phyloP scores from a whole-genome alignment of 306 rosid genomes.

The Cercis canadensis region DNA sequence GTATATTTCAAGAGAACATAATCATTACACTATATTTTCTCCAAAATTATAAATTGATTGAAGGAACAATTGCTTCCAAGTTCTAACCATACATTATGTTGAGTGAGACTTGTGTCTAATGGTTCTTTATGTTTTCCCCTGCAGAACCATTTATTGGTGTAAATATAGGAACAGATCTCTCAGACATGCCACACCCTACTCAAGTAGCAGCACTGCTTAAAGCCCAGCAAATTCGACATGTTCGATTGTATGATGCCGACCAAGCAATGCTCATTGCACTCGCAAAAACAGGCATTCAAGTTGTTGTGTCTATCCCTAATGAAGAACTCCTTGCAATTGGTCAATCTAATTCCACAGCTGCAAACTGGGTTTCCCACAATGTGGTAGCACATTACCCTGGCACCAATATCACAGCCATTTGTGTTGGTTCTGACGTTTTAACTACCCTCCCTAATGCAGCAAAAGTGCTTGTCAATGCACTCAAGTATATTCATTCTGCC shows the following conservation, averaged over 20 bases:
- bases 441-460: constrained; percentile 76
- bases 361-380: constrained; percentile 83
- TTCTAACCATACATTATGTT: neutral
- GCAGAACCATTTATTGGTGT: constrained; percentile 82
- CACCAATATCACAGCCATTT: constrained; percentile 81
- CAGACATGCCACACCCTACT: constrained; percentile 88
- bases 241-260: constrained; percentile 73
- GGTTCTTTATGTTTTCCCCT: constrained; percentile 31
- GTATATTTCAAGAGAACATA: neutral
- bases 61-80: neutral
- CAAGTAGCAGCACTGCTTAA: constrained; percentile 82
- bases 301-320: constrained; percentile 72
- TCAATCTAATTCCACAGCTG: constrained; percentile 80
- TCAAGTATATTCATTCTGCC: constrained; percentile 77
- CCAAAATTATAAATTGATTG: neutral
- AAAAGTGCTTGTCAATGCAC: constrained; percentile 69
- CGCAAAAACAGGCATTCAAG: constrained; percentile 75
- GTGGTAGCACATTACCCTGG: constrained; percentile 86
- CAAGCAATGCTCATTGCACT: constrained; percentile 81
- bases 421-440: constrained; percentile 82
- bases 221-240: constrained; percentile 73
- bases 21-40: neutral
- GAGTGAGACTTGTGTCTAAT: neutral
- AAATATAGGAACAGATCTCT: constrained; percentile 83
- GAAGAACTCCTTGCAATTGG: constrained; percentile 82